phyloP scores from a whole-genome alignment of 495 filamentous ascomycete genomes.

The Daldinia grandis region DNA sequence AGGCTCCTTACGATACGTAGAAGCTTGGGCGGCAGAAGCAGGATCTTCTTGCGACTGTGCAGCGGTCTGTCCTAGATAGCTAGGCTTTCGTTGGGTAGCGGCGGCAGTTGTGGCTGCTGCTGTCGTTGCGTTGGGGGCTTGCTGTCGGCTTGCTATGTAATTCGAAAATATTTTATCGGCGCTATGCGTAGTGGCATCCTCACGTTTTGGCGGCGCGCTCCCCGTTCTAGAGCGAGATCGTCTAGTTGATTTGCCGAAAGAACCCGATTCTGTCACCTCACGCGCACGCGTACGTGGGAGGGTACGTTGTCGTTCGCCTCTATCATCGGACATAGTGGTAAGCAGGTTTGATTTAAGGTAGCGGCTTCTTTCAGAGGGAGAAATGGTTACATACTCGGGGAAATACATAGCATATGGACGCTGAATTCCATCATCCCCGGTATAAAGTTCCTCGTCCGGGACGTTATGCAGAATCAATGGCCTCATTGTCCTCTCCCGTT shows the following conservation, averaged over 20 bases:
- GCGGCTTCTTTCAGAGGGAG: neutral
- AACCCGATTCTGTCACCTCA: conserved; percentile 59
- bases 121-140: conserved; percentile 27
- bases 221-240: conserved; percentile 61
- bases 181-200: conserved; percentile 63
- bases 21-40: conserved; percentile 35
- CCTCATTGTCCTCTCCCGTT: conserved; percentile 51
- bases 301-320: conserved; percentile 42
- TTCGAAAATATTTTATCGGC: conserved; percentile 60
- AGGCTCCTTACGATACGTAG: conserved; percentile 54
- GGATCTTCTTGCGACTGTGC: conserved; percentile 45
- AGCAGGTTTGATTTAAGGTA: conserved; percentile 22
- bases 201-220: conserved; percentile 58
- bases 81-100: conserved; percentile 43
- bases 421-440: conserved; percentile 63
- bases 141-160: conserved; percentile 50
- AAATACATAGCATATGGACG: conserved; percentile 66
- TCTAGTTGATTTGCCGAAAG: conserved; percentile 65
- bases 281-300: conserved; percentile 50
- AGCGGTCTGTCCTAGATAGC: conserved; percentile 35
- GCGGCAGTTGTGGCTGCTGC: conserved; percentile 5
- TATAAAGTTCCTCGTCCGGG: conserved; percentile 65
- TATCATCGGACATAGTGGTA: conserved; percentile 25
- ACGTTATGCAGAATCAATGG: conserved; percentile 67
- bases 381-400: conserved; percentile 54